Base-by-base conservation (phyloP, 768 basidiomycete genomes). In the Coprinellus aureogranulatus region DNA sequence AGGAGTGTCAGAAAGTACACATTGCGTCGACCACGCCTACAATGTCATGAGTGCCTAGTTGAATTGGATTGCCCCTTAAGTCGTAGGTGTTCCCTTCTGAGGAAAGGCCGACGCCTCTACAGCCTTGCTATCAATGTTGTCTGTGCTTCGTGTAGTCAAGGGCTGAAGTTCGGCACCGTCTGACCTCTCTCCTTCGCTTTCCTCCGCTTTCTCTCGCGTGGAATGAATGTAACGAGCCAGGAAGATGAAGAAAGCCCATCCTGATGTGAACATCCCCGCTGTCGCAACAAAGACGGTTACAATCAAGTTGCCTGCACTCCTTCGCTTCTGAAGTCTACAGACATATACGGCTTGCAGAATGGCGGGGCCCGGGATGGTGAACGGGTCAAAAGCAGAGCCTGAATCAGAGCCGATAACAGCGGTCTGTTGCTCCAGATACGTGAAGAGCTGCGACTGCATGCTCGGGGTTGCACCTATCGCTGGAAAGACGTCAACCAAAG, bases 261-360 rank as follows among this genome's bases (percentile, higher is more conserved):
- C 64, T 12, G 57, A 46, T 11, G 64, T 61, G 56, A 69, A 67
- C 67, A 67, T 68, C 57, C 65, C 65, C 34, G 65, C 47, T 12
- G 66, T 68, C 4, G 66, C 66, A 10, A 66, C 68, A 9, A 70
- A 28, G 2, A 66, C 65, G 3, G 66, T 61, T 23, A 66, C 58
- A 23, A 68, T 57, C 11, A 62, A 53, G 18, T 57, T 48, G 9
- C 62, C 61, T 12, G 45, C 40, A 3, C 52, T 34, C 48, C 63
- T 64, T 3, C 40, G 58, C 30, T 30, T 59, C 37, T 64, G 62
- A 55, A 66, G 61, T 14, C 54, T 62, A 51, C 67, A 69, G 12
- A 63, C 56, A 41, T 66, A 69, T 16, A 65, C 65, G 9, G 62
- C 64, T 44, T 65, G 63, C 20, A 67, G 39, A 18, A 41, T 44